Evolutionary conservation across 371 early-diverging fungal species (phyloP).

Genomic region (Paramicrosporidium saccamoebae): DNA sequence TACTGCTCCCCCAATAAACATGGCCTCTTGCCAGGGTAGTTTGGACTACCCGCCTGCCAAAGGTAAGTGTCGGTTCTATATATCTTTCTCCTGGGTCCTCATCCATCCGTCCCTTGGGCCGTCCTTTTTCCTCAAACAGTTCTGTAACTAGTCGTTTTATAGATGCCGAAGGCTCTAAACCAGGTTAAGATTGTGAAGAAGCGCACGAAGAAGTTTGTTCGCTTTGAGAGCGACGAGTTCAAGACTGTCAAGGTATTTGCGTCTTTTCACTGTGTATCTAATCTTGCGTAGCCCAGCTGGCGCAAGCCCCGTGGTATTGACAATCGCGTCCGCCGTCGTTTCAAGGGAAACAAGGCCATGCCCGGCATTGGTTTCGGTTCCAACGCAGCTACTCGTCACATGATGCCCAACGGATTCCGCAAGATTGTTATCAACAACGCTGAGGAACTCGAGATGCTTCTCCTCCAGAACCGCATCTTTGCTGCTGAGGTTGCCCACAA

Average conservation of each 20-base stretch:
- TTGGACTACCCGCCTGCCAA: too few relatives aligned
- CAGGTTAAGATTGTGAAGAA: slow-evolving; percentile 89
- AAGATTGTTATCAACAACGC: slow-evolving; percentile 85
- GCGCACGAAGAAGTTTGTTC: slow-evolving; percentile 84
- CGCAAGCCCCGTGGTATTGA: slow-evolving; percentile 99
- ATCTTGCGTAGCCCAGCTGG: slow-evolving; percentile 54
- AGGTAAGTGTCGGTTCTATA: too few relatives aligned
- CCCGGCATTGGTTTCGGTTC: slow-evolving; percentile 98
- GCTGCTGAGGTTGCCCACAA: slow-evolving; percentile 96
- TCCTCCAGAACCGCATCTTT: slow-evolving; percentile 95
- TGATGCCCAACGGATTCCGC: slow-evolving; percentile 94
- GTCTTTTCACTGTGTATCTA: neutral
- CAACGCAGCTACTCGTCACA: slow-evolving; percentile 75
- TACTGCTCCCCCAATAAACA: too few relatives aligned
- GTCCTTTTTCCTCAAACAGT: too few relatives aligned
- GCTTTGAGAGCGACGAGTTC: slow-evolving; percentile 97
- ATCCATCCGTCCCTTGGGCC: too few relatives aligned
- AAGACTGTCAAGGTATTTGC: slow-evolving; percentile 43
- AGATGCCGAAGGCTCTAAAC: slow-evolving; percentile 64
- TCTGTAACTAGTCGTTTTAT: too few relatives aligned
- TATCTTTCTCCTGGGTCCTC: too few relatives aligned
- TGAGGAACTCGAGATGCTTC: slow-evolving; percentile 76
- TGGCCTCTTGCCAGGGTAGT: too few relatives aligned
- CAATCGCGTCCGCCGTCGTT: slow-evolving; percentile 88
- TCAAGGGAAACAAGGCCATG: slow-evolving; percentile 93